These are phyloP conservation scores for Chaetomiaceae sp. DNA, from an alignment of 2,329 filamentous ascomycete species.

Conservation along the genomic window DNA sequence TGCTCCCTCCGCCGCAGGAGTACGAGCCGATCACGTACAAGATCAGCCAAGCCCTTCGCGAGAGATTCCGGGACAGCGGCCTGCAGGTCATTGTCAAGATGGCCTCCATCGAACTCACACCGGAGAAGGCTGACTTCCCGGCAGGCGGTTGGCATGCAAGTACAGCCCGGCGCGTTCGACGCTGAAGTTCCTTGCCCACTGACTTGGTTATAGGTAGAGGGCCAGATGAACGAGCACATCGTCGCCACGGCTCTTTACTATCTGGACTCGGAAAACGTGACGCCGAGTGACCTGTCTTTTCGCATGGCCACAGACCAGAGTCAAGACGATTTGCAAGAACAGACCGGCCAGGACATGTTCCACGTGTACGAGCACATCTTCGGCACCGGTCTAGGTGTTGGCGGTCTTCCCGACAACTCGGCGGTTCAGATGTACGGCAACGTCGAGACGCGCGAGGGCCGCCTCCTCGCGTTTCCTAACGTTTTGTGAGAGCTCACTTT, in stretches of 20 bases:
- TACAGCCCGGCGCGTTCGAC: too few relatives aligned
- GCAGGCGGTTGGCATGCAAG: conserved; percentile 43
- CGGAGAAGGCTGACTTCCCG: conserved; percentile 45
- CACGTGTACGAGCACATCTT: conserved; percentile 17
- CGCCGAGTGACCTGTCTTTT: conserved; percentile 38
- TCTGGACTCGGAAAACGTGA: conserved; percentile 47
- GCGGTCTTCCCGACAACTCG: not conserved
- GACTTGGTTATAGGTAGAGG: conserved; percentile 33
- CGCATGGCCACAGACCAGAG: conserved; percentile 27
- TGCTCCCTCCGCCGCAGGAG: conserved; percentile 13
- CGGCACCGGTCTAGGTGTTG: conserved; percentile 14
- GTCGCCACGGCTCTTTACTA: conserved; percentile 51
- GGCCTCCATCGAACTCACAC: conserved; percentile 51
- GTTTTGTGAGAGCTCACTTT: conserved; percentile 16
- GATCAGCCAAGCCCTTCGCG: conserved; percentile 15
- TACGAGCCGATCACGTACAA: conserved; percentile 18
- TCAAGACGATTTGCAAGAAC: conserved; percentile 1
- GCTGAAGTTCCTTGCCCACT: too few relatives aligned
- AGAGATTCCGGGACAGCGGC: conserved; percentile 31
- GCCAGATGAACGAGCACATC: conserved; percentile 48
- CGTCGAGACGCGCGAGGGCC: conserved; percentile 35
- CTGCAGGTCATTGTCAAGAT: conserved; percentile 61
- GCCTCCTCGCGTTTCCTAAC: conserved; percentile 41
- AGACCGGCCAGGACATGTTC: conserved; percentile 14
- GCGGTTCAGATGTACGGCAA: conserved; percentile 37